These are phyloP conservation scores for Tolypocladium nubicola DNA, from an alignment of 2,329 filamentous ascomycete genomes.

Conservation along the genomic window DNA sequence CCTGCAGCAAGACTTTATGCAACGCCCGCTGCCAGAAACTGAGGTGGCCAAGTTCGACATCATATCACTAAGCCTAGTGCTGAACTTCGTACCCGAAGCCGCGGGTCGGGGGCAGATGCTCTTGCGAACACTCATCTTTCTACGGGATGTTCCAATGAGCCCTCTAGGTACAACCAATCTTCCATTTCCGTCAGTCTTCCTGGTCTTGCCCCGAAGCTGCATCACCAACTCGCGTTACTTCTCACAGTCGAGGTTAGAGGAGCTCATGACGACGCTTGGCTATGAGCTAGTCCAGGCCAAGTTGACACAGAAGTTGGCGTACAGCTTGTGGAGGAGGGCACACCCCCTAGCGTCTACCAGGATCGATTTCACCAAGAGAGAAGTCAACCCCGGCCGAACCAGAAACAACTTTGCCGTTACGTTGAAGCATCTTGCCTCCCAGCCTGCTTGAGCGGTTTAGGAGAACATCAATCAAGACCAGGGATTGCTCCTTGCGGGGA, in stretches of 20 bases:
- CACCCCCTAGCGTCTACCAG: constrained; percentile 6
- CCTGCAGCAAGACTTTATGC: constrained; percentile 87
- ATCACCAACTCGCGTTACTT: constrained; percentile 86
- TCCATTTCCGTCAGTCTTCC: constrained; percentile 62
- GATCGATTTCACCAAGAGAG: constrained; percentile 46
- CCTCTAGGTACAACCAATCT: constrained; percentile 11
- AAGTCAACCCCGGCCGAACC: constrained; percentile 61
- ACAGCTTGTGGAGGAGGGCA: constrained; percentile 68
- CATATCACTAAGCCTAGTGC: constrained; percentile 80
- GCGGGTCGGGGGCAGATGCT: constrained; percentile 76
- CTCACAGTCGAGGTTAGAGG: constrained; percentile 54
- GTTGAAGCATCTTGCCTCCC: constrained; percentile 25
- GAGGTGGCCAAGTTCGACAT: constrained; percentile 67
- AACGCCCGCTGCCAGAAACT: constrained; percentile 58
- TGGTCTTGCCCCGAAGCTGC: constrained; percentile 84
- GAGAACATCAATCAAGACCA: not conserved
- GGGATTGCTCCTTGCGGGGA: not conserved
- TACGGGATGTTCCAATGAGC: constrained; percentile 27
- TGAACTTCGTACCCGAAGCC: constrained; percentile 86
- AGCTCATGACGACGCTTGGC: constrained; percentile 69
- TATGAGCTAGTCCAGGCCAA: constrained; percentile 59
- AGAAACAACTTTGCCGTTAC: constrained; percentile 90
- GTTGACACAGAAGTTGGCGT: constrained; percentile 72
- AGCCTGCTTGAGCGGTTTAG: not conserved
- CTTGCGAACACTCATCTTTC: constrained; percentile 59